Evolutionary conservation across 2,329 filamentous ascomycete species (phyloP).

Genomic region (Alternaria ventricosa): DNA sequence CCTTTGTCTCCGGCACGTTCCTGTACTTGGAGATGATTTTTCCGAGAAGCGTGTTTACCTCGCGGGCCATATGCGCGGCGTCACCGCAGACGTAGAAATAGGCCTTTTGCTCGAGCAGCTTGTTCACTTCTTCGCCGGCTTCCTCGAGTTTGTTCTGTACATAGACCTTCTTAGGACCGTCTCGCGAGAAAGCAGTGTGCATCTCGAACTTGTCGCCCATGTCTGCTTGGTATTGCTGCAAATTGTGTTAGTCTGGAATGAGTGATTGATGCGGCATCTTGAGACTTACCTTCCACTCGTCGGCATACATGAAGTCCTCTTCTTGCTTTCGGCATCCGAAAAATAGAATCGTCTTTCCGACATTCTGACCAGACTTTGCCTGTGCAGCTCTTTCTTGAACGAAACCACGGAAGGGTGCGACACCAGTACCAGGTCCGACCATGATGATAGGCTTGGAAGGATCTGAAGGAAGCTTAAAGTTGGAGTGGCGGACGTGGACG

Average conservation of each 20-base stretch:
- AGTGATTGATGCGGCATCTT: slow-evolving; percentile 9
- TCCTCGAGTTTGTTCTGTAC: slow-evolving; percentile 93
- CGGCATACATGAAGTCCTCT: slow-evolving; percentile 93
- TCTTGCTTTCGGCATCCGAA: slow-evolving; percentile 86
- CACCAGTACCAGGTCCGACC: slow-evolving; percentile 94
- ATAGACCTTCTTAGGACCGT: slow-evolving; percentile 87
- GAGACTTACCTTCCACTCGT: slow-evolving; percentile 85
- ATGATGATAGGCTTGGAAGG: slow-evolving; percentile 93
- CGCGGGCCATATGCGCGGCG: slow-evolving; percentile 94
- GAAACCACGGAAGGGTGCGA: slow-evolving; percentile 94
- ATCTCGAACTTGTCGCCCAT: slow-evolving; percentile 90
- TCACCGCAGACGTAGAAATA: slow-evolving; percentile 99
- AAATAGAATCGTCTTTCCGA: slow-evolving; percentile 90
- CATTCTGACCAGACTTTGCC: slow-evolving; percentile 77
- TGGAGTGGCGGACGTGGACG: slow-evolving; percentile 95
- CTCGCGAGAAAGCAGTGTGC: slow-evolving; percentile 94
- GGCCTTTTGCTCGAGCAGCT: slow-evolving; percentile 82
- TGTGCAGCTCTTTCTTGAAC: slow-evolving; percentile 90
- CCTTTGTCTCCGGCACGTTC: slow-evolving; percentile 82
- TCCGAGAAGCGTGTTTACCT: slow-evolving; percentile 85
- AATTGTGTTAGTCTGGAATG: slow-evolving; percentile 19
- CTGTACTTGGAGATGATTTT: slow-evolving; percentile 88
- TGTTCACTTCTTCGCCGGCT: slow-evolving; percentile 81
- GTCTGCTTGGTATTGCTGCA: slow-evolving; percentile 78
- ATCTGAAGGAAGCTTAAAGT: slow-evolving; percentile 98